These are phyloP conservation scores for Cryptosporidium sp. DNA, from an alignment of 169 alveolate genomes.

Conservation along the genomic window DNA sequence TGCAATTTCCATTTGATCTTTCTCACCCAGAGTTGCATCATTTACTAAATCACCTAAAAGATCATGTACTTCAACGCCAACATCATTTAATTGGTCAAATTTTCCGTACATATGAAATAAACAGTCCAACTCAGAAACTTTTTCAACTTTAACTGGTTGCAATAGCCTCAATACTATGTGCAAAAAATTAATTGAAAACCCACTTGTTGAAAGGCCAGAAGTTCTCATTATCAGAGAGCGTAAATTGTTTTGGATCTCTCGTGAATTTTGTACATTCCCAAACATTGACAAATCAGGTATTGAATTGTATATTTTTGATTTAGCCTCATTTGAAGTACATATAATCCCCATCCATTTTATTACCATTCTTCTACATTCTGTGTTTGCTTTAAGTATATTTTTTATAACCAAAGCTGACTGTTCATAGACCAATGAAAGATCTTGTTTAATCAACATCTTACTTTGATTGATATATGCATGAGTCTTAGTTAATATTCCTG, in stretches of 20 bases:
- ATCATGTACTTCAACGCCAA: constrained; percentile 23
- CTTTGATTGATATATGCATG: constrained; percentile 62
- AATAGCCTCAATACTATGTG: constrained; percentile 66
- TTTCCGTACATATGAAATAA: constrained; percentile 21
- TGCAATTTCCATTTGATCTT: constrained; percentile 24
- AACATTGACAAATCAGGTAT: constrained; percentile 54
- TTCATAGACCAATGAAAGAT: constrained; percentile 78
- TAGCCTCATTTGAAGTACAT: constrained; percentile 78
- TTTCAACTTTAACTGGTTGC: constrained; percentile 77
- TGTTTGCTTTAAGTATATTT: constrained; percentile 77
- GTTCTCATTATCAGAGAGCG: constrained; percentile 53
- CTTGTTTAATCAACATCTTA: constrained; percentile 74
- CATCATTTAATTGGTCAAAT: constrained; percentile 10
- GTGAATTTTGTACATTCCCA: constrained; percentile 36
- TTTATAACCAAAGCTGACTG: constrained; percentile 76
- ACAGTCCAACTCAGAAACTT: constrained; percentile 62
- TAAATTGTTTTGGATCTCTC: constrained; percentile 22
- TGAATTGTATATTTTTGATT: constrained; percentile 75
- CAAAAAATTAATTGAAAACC: constrained; percentile 76
- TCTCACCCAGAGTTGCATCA: constrained; percentile 71
- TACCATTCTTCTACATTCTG: constrained; percentile 76
- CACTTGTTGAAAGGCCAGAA: constrained; percentile 68
- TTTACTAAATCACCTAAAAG: constrained; percentile 58
- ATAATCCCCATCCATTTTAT: constrained; percentile 78
- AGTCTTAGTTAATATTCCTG: constrained; percentile 72